These are phyloP conservation scores for Ogataea henricii DNA, from an alignment of 805 yeast genomes.

Conservation along the genomic window DNA sequence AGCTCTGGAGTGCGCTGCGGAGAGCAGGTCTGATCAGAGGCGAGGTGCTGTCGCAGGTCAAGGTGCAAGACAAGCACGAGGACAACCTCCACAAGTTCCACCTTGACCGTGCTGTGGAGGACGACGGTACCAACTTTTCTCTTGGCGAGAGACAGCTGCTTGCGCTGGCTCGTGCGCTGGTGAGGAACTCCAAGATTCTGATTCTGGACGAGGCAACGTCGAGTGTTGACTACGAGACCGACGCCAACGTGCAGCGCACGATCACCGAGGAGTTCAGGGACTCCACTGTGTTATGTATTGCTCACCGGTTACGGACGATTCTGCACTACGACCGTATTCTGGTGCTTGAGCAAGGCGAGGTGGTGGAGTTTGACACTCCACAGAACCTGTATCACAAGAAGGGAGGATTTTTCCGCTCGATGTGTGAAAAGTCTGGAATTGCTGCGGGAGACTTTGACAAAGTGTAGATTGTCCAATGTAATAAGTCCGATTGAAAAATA, in stretches of 20 bases:
- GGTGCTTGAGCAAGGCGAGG: constrained; percentile 59
- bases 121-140: constrained; percentile 70
- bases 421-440: constrained; percentile 55
- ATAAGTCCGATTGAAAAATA: neutral
- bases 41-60: constrained; percentile 36
- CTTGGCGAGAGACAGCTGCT: constrained; percentile 72
- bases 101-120: constrained; percentile 59
- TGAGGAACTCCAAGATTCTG: constrained; percentile 59
- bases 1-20: constrained; percentile 60
- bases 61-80: constrained; percentile 34
- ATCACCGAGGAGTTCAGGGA: constrained; percentile 57
- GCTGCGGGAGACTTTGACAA: constrained; percentile 38
- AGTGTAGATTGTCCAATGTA: constrained; percentile 1
- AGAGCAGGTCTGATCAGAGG: constrained; percentile 56
- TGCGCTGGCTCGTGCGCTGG: constrained; percentile 71
- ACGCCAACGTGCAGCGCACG: constrained; percentile 60
- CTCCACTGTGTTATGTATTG: constrained; percentile 72
- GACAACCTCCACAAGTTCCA: constrained; percentile 57
- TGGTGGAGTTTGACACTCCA: constrained; percentile 59
- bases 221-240: constrained; percentile 74
- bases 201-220: constrained; percentile 80
- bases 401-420: constrained; percentile 49
- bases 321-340: constrained; percentile 58
- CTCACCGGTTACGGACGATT: constrained; percentile 69
- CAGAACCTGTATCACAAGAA: constrained; percentile 40